Percentiles rank a stretch among this genome's conserved stretches.
phyloP scores from a whole-genome alignment of 129 eudicot species.

The Glebionis coronaria region DNA sequence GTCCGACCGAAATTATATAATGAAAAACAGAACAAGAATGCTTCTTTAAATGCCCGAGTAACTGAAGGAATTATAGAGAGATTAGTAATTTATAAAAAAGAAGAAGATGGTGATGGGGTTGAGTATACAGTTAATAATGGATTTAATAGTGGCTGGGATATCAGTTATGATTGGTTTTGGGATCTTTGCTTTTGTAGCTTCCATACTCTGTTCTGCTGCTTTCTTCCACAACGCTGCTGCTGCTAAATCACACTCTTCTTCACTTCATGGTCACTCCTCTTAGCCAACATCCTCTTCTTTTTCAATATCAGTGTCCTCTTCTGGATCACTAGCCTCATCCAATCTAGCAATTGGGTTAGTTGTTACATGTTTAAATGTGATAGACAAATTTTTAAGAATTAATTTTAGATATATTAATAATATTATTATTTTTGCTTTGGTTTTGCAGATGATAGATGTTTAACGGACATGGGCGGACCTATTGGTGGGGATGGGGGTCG shows the following conservation, averaged over 20 bases:
- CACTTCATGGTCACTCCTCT: too few relatives aligned
- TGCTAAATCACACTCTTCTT: constrained; percentile 48
- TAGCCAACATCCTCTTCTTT: constrained; percentile 72
- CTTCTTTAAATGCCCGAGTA: neutral
- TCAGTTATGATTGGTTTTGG: constrained; percentile 78
- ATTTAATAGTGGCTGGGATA: constrained; percentile 63
- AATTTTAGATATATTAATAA: neutral
- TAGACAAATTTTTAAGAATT: neutral
- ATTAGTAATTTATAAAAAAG: too few relatives aligned
- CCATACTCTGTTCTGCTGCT: constrained; percentile 78
- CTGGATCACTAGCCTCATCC: constrained; percentile 72
- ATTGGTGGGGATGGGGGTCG: too few relatives aligned
- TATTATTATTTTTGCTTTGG: neutral
- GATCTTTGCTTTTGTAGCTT: constrained; percentile 62
- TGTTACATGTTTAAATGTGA: too few relatives aligned
- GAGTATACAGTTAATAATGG: constrained; percentile 61
- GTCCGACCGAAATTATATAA: too few relatives aligned
- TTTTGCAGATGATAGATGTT: constrained; percentile 77
- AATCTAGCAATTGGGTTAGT: constrained; percentile 83
- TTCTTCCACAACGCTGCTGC: constrained; percentile 52
- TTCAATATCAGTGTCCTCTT: constrained; percentile 68
- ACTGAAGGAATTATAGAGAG: neutral
- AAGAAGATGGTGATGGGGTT: constrained; percentile 48
- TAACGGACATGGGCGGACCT: too few relatives aligned
- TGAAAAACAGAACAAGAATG: too few relatives aligned